These are phyloP conservation scores for Blastobotrys indianensis DNA, from an alignment of 1,139 yeast genomes.

Conservation along the genomic window DNA sequence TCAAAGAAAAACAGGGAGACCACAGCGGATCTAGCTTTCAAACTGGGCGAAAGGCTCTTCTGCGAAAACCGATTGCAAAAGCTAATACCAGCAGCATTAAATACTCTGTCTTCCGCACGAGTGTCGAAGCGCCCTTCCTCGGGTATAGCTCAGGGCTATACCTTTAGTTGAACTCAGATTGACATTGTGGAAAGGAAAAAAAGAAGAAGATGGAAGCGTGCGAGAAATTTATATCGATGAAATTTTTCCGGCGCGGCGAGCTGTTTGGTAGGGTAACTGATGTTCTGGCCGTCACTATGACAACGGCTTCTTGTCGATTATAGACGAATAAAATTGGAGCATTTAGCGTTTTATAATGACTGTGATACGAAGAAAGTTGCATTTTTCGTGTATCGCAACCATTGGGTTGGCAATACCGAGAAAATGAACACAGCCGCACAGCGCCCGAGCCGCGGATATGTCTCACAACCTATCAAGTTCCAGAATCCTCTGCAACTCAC, in stretches of 20 bases:
- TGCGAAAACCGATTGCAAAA: constrained; percentile 3
- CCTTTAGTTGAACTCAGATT: constrained; percentile 9
- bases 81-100: not conserved
- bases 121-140: constrained; percentile 24
- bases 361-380: too few species aligned
- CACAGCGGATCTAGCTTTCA: too few species aligned
- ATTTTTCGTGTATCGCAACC: too few species aligned
- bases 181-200: not conserved
- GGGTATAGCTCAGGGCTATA: constrained; percentile 4
- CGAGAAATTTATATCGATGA: not conserved
- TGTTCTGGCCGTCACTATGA: too few species aligned
- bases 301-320: too few species aligned
- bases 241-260: not conserved
- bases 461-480: too few species aligned
- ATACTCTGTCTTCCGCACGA: constrained; percentile 25
- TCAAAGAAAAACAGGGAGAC: constrained; percentile 23
- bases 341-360: too few species aligned
- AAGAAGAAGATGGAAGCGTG: not conserved
- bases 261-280: not conserved
- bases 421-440: too few species aligned
- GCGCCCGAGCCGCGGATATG: too few species aligned
- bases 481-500: too few species aligned
- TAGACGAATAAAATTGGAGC: too few species aligned
- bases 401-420: too few species aligned
- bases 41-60: constrained; percentile 17